Evolutionary conservation across 257 asterid species (phyloP).

Genomic region (Solanum corneliomulleri): DNA sequence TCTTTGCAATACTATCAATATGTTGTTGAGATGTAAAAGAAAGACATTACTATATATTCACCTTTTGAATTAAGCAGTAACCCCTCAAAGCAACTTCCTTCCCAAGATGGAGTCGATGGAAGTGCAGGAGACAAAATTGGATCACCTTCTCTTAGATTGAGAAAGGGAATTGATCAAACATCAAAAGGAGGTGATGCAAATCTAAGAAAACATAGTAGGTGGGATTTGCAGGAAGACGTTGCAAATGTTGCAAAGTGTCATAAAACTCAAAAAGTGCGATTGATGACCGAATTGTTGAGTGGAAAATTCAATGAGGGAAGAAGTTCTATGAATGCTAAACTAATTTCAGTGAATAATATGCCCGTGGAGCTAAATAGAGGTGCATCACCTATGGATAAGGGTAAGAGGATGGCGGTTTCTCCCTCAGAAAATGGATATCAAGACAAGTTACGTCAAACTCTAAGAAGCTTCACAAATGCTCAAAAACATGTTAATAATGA

Average conservation of each 20-base stretch:
- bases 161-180: not conserved
- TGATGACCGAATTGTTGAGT: not conserved
- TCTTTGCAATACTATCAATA: constrained; percentile 43
- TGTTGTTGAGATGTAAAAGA: constrained; percentile 46
- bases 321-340: not conserved
- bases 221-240: not conserved
- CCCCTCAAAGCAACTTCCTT: constrained; percentile 27
- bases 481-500: not conserved
- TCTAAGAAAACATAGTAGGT: not conserved
- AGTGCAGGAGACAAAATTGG: not conserved
- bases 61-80: constrained; percentile 28
- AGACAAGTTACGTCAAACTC: not conserved
- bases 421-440: not conserved
- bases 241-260: not conserved
- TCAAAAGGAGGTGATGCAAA: not conserved
- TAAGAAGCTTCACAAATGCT: not conserved
- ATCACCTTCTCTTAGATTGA: not conserved
- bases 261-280: not conserved
- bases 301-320: not conserved
- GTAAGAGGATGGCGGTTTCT: not conserved
- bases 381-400: not conserved
- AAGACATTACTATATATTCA: constrained; percentile 23
- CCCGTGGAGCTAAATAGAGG: not conserved
- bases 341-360: not conserved
- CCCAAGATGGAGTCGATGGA: constrained; percentile 4